phyloP scores from a whole-genome alignment of 2,329 filamentous ascomycete species.

The Paraphoma chrysanthemicola region DNA sequence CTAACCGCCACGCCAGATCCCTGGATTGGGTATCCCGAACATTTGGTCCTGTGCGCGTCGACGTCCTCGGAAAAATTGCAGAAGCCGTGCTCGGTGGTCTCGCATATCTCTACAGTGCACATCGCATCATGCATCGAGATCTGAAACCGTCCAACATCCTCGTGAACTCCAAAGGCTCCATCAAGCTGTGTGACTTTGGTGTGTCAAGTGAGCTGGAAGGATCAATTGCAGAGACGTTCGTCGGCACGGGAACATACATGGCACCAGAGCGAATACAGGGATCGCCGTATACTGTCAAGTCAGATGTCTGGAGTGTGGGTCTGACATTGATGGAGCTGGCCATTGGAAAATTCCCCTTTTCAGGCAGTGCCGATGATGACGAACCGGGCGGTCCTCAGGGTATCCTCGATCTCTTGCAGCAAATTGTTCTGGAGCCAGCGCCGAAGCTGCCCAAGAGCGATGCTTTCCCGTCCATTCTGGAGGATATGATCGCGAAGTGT shows the following conservation, averaged over 20 bases:
- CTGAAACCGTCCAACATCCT: slow-evolving; percentile 98
- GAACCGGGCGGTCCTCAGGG: slow-evolving; percentile 80
- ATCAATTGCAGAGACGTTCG: slow-evolving; percentile 97
- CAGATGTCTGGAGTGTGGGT: slow-evolving; percentile 98
- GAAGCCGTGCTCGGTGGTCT: slow-evolving; percentile 93
- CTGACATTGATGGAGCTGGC: slow-evolving; percentile 95
- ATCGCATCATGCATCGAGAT: slow-evolving; percentile 98
- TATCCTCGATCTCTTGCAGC: slow-evolving; percentile 93
- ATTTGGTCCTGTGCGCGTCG: slow-evolving; percentile 93
- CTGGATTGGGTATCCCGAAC: slow-evolving; percentile 93
- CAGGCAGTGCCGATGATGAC: slow-evolving; percentile 76
- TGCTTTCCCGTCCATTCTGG: slow-evolving; percentile 91
- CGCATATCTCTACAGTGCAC: slow-evolving; percentile 92
- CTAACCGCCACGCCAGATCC: slow-evolving; percentile 64
- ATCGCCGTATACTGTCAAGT: slow-evolving; percentile 96
- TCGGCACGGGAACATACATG: slow-evolving; percentile 99
- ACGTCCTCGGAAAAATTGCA: slow-evolving; percentile 96
- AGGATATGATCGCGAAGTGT: slow-evolving; percentile 97
- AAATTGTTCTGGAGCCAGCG: slow-evolving; percentile 95
- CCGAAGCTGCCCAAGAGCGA: slow-evolving; percentile 95
- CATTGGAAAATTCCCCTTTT: slow-evolving; percentile 96
- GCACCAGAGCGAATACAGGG: slow-evolving; percentile 97
- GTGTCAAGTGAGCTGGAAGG: slow-evolving; percentile 98
- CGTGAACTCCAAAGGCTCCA: slow-evolving; percentile 90
- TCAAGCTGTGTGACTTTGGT: slow-evolving; percentile 98